Percentiles rank a stretch among this genome's conserved stretches.
Evolutionary conservation across 1,284 basidiomycete species (phyloP).

Genomic region (Ustilago trichophora): DNA sequence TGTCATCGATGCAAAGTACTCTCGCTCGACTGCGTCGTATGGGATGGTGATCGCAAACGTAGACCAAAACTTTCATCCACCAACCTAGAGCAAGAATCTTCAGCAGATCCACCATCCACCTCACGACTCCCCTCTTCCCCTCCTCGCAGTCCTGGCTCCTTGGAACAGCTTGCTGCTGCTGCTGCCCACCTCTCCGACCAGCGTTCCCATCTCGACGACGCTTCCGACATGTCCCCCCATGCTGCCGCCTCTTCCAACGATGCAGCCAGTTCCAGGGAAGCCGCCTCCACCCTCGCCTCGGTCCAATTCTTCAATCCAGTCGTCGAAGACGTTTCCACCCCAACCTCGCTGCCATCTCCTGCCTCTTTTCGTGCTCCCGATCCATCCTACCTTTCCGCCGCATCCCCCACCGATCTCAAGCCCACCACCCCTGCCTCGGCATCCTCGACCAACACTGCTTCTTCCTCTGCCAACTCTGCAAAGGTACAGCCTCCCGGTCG

Average conservation of each 20-base stretch:
- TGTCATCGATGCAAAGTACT: conserved; percentile 51
- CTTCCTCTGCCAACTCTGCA: conserved; percentile 5
- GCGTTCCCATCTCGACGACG: conserved; percentile 17
- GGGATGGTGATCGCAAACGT: conserved; percentile 53
- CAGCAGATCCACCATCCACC: no score
- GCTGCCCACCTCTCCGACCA: conserved; percentile 42
- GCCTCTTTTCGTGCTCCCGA: conserved; percentile 1
- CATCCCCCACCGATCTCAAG: conserved; percentile 7
- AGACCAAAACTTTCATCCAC: conserved; percentile 20
- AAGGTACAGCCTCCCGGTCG: conserved; percentile 37
- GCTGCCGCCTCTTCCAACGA: conserved; percentile 18
- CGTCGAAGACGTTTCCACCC: conserved; percentile 10
- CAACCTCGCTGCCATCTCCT: conserved; percentile 1
- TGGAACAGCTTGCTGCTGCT: conserved; percentile 44
- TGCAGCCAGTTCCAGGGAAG: conserved; percentile 21
- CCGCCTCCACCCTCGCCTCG: conserved; percentile 33
- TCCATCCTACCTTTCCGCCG: conserved; percentile 1
- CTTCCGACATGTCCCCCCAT: conserved; percentile 20
- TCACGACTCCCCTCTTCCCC: conserved; percentile 18
- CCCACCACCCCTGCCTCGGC: background rate
- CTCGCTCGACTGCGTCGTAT: conserved; percentile 49
- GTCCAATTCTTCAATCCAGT: conserved; percentile 46
- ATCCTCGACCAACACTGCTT: conserved; percentile 3
- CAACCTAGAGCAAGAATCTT: background rate
- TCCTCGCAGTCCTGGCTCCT: conserved; percentile 35